A percentile compares a stretch with the other conserved stretches of the same genome.
Evolutionary conservation across 2,329 filamentous ascomycete species (phyloP).

Genomic region (Aspergillus pseudoviridinutans): DNA sequence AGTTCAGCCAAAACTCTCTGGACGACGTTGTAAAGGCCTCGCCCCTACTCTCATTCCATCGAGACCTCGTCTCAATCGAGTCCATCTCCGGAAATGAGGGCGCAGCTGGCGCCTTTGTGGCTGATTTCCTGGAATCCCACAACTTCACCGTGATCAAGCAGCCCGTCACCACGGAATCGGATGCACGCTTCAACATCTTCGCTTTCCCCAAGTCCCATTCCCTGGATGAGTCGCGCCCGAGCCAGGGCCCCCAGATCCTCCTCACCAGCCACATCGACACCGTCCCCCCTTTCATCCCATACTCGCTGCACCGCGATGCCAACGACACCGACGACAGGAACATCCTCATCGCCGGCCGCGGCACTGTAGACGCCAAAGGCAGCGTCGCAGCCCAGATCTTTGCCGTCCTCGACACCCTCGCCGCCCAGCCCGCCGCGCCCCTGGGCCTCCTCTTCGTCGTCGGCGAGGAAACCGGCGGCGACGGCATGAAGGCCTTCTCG

Average conservation of each 20-base stretch:
- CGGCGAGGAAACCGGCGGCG: constrained; percentile 76
- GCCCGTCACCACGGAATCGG: constrained; percentile 16
- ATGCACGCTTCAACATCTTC: constrained; percentile 67
- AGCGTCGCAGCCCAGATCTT: constrained; percentile 44
- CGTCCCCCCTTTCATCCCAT: constrained; percentile 49
- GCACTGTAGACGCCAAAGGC: constrained; percentile 45
- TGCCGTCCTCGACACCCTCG: constrained; percentile 45
- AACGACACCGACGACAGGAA: constrained; percentile 14
- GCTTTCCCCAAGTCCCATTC: constrained; percentile 48
- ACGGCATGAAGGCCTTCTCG: constrained; percentile 66
- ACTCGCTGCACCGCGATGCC: constrained; percentile 47
- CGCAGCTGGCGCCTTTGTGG: constrained; percentile 64
- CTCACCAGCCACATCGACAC: constrained; percentile 76
- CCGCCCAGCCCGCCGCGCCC: constrained; percentile 33
- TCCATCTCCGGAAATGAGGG: constrained; percentile 69
- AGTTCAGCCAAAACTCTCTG: constrained; percentile 14
- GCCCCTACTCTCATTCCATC: constrained; percentile 67
- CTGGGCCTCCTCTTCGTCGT: constrained; percentile 62
- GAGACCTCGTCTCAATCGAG: constrained; percentile 67
- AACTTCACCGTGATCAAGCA: constrained; percentile 63
- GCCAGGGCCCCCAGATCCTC: constrained; percentile 30
- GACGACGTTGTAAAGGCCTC: constrained; percentile 39
- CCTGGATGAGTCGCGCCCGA: constrained; percentile 1
- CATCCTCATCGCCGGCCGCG: constrained; percentile 42
- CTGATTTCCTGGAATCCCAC: constrained; percentile 58